Percentiles rank a stretch among this genome's conserved stretches.
These are phyloP conservation scores for Beta lomatogona DNA, from an alignment of 179 eudicot genomes.

Conservation along the genomic window DNA sequence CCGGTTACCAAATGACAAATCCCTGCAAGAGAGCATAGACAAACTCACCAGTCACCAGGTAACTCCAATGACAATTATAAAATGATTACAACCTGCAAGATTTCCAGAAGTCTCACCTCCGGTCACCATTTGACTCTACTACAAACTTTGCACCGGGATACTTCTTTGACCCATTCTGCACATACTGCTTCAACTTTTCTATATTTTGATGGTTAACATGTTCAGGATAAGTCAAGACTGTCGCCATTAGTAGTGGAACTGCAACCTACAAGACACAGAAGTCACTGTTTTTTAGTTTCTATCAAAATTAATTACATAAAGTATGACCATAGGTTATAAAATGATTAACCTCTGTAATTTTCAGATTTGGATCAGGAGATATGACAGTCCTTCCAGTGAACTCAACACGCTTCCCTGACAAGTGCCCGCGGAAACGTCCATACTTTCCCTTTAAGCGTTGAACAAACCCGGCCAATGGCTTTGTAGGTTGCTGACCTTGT, in stretches of 20 bases:
- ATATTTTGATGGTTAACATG: slow-evolving; percentile 83
- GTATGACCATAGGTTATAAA: slow-evolving; percentile 1
- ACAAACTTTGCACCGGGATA: slow-evolving; percentile 93
- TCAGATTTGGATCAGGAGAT: slow-evolving; percentile 96
- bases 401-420: slow-evolving; percentile 98
- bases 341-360: slow-evolving; percentile 77
- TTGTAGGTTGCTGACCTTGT: slow-evolving; percentile 37
- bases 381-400: slow-evolving; percentile 96
- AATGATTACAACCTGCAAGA: neutral
- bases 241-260: slow-evolving; percentile 83
- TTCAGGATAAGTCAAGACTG: slow-evolving; percentile 82
- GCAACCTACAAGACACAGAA: slow-evolving; percentile 63
- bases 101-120: slow-evolving; percentile 42
- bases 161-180: slow-evolving; percentile 85
- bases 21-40: slow-evolving; percentile 47
- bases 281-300: neutral
- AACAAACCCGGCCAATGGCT: slow-evolving; percentile 73
- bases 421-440: slow-evolving; percentile 92
- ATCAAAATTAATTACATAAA: neutral
- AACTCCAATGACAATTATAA: neutral
- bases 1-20: slow-evolving; percentile 53
- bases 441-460: slow-evolving; percentile 98
- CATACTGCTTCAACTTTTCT: slow-evolving; percentile 90
- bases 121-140: slow-evolving; percentile 57
- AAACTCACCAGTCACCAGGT: neutral